Conservation (phyloP, 2,329 filamentous ascomycete genomes). For the Polychaeton citri region DNA sequence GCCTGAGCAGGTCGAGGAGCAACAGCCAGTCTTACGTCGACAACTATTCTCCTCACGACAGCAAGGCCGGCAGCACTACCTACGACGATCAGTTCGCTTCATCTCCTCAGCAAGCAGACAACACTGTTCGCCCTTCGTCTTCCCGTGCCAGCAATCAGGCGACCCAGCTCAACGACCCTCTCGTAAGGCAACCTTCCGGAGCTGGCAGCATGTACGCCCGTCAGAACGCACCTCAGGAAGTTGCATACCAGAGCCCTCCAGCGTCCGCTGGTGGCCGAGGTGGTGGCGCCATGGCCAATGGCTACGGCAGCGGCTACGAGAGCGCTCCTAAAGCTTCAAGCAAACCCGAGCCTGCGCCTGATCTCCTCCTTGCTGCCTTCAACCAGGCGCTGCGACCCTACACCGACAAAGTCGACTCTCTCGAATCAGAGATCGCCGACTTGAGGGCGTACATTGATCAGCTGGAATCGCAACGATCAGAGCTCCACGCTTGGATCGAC, state of each 20-base stretch:
- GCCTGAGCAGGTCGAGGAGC: slow-evolving; percentile 30
- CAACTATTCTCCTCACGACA: slow-evolving; percentile 29
- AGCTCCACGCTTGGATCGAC: slow-evolving; percentile 43
- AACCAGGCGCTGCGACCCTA: slow-evolving; percentile 40
- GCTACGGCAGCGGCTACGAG: slow-evolving; percentile 7
- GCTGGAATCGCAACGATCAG: slow-evolving; percentile 37
- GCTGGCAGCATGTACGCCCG: slow-evolving; percentile 32
- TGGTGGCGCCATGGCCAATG: slow-evolving; percentile 2
- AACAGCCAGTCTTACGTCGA: slow-evolving; percentile 39
- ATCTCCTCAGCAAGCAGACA: slow-evolving; percentile 15
- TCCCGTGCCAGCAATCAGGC: slow-evolving; percentile 21
- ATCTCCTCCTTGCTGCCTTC: slow-evolving; percentile 39
- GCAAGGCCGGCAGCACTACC: slow-evolving; percentile 28
- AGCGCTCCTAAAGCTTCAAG: slow-evolving; percentile 5
- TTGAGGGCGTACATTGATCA: slow-evolving; percentile 37
- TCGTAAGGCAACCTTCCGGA: slow-evolving; percentile 13
- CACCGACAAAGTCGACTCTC: slow-evolving; percentile 38
- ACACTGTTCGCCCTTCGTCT: slow-evolving; percentile 20
- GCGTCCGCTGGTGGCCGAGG: neutral
- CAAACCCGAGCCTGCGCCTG: slow-evolving; percentile 31
- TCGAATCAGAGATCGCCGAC: slow-evolving; percentile 39
- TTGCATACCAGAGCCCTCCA: slow-evolving; percentile 8
- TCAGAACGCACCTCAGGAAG: slow-evolving; percentile 27
- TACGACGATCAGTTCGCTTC: slow-evolving; percentile 19
- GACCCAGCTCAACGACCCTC: slow-evolving; percentile 10